Base-by-base conservation (phyloP, 352 stramenopile species). In the Globisporangium acanthophoron region DNA sequence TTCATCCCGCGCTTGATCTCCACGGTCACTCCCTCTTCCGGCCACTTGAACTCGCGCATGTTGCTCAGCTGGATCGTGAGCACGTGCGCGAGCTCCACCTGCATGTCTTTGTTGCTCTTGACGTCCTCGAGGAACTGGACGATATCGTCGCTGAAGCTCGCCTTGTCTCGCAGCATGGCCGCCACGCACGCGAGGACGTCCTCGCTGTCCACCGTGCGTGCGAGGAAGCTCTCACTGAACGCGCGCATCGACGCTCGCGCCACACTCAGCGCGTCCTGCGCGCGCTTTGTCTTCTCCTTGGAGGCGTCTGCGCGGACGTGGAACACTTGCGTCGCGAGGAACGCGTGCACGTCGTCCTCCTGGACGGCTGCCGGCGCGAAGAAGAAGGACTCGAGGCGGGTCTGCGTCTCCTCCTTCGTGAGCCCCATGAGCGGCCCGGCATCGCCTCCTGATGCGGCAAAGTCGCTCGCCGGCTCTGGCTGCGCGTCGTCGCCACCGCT, bases 11-110 rank as follows among this genome's bases (percentile, higher is more conserved):
- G 73, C 53, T 78, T 62, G 12, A 78, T 54, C 16, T 76, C 59
- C 2, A 80, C 73, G 1, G 24, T 37, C 13, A 82, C 62, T n/a
- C 73, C 73, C 3, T 59, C 47, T 29, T 56, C 54, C 6, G 68
- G 59, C 70, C 73, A 82, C 27, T 24, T 43, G 63, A 76, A 82
- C 33, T 79, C 73, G 3, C 39, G 49, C 40, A 78, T 39, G 50
- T 82, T 79, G 56, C 67, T 72, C 29, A 82, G 29, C 52, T 82
- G 62, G 40, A 82, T 82, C 15, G 70, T 82, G 21, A 82, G 59
- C 27, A 82, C 73, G 29, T 80, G 61, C 0, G 70, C 64, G 31
- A 80, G 64, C 58, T 82, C 70, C 24, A 65, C 59, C 31, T 77
- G 66, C 45, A 76, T 72, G 39, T 64, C 37, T 6, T 59, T 48